Evolutionary conservation across 2,329 filamentous ascomycete genomes (phyloP).

Genomic region (Ceratocystis destructans): DNA sequence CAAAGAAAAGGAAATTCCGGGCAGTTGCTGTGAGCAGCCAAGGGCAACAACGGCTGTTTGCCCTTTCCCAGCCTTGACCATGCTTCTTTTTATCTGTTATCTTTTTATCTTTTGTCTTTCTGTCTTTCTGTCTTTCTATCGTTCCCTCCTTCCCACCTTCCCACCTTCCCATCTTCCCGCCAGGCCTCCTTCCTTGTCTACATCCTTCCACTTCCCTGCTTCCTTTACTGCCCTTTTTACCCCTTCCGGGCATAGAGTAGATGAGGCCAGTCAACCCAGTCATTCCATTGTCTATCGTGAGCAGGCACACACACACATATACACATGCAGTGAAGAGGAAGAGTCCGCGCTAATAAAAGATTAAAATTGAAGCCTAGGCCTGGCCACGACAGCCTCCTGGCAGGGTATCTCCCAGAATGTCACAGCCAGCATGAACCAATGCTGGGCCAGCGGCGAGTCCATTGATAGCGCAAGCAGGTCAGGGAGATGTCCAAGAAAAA

Average conservation of each 20-base stretch:
- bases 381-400: not conserved
- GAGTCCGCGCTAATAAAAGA: not conserved
- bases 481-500: not conserved
- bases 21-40: not conserved
- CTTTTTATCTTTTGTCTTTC: not conserved
- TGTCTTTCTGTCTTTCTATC: not conserved
- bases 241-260: not conserved
- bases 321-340: not conserved
- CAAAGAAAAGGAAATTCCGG: not conserved
- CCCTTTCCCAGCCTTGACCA: not conserved
- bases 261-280: not conserved
- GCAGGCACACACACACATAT: not conserved
- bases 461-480: not conserved
- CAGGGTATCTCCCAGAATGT: not conserved
- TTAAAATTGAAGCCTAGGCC: not conserved
- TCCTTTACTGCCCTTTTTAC: not conserved
- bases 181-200: not conserved
- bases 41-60: constrained; percentile 5
- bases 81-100: not conserved
- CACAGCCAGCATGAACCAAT: not conserved
- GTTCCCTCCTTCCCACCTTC: not conserved
- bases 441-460: not conserved
- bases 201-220: not conserved
- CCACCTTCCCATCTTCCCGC: not conserved
- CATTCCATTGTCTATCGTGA: not conserved